phyloP scores from a whole-genome alignment of 2,329 filamentous ascomycete genomes.

The Amauroascus niger region DNA sequence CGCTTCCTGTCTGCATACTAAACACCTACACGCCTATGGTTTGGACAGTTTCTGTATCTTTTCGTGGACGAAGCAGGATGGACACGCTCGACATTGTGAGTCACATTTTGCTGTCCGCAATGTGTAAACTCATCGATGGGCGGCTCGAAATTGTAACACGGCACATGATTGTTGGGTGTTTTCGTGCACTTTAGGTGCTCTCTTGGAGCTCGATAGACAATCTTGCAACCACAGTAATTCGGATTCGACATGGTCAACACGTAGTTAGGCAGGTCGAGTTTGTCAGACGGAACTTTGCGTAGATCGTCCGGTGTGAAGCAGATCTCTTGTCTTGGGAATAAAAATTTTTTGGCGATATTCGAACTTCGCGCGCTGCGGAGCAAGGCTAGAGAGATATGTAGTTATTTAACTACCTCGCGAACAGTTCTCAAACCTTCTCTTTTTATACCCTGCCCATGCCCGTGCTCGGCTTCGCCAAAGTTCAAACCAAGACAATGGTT shows the following conservation, averaged over 20 bases:
- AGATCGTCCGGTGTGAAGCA: background rate
- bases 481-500: too few species aligned
- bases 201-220: slow-evolving; percentile 6
- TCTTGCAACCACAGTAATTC: slow-evolving; percentile 6
- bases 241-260: slow-evolving; percentile 4
- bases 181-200: slow-evolving; percentile 1
- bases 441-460: too few species aligned
- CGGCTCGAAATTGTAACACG: slow-evolving; percentile 2
- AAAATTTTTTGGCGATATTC: background rate
- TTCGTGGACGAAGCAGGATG: background rate
- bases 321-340: background rate
- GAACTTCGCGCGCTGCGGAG: background rate
- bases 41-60: background rate
- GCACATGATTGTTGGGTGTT: slow-evolving; percentile 1
- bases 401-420: too few species aligned
- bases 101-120: background rate
- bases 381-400: background rate
- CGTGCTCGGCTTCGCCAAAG: too few species aligned
- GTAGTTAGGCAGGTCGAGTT: background rate
- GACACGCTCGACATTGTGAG: background rate
- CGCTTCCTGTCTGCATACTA: background rate
- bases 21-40: background rate
- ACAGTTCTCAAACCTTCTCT: too few species aligned
- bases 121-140: background rate
- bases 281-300: background rate